Evolutionary conservation across 2,329 filamentous ascomycete species (phyloP).

Genomic region (Colletotrichum sp.): DNA sequence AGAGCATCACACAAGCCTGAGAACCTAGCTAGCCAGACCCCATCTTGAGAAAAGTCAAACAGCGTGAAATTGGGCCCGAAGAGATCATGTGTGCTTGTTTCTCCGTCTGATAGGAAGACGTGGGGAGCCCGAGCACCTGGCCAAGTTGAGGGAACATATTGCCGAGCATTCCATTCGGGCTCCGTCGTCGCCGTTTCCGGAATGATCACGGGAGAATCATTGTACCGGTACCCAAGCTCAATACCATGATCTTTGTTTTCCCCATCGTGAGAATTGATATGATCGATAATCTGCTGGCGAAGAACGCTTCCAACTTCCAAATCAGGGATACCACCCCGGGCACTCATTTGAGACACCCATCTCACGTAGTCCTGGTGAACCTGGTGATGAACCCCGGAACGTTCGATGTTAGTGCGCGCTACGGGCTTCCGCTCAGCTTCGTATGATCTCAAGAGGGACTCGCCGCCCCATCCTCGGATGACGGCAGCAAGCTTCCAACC

Average conservation of each 20-base stretch:
- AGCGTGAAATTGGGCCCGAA: background rate
- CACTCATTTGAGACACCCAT: background rate
- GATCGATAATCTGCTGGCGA: background rate
- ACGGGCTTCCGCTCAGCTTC: slow-evolving; percentile 27
- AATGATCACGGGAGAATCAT: slow-evolving; percentile 29
- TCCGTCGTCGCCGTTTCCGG: background rate
- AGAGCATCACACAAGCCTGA: background rate
- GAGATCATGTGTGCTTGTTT: background rate
- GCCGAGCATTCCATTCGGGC: background rate
- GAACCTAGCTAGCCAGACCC: background rate
- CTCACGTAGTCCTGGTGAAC: background rate
- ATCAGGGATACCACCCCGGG: background rate
- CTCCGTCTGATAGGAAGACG: background rate
- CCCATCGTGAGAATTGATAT: slow-evolving; percentile 20
- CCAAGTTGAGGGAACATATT: background rate
- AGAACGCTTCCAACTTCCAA: background rate
- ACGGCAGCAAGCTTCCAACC: slow-evolving; percentile 37
- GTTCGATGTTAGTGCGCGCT: slow-evolving; percentile 20
- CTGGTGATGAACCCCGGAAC: slow-evolving; percentile 5
- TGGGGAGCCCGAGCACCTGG: background rate
- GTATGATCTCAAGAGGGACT: slow-evolving; percentile 27
- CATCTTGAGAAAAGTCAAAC: background rate
- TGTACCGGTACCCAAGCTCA: slow-evolving; percentile 31
- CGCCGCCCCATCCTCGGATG: slow-evolving; percentile 19
- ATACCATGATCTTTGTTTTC: slow-evolving; percentile 32